Conservation (phyloP, 202 grass and related monocot genomes). For the Panicum virgatum region DNA sequence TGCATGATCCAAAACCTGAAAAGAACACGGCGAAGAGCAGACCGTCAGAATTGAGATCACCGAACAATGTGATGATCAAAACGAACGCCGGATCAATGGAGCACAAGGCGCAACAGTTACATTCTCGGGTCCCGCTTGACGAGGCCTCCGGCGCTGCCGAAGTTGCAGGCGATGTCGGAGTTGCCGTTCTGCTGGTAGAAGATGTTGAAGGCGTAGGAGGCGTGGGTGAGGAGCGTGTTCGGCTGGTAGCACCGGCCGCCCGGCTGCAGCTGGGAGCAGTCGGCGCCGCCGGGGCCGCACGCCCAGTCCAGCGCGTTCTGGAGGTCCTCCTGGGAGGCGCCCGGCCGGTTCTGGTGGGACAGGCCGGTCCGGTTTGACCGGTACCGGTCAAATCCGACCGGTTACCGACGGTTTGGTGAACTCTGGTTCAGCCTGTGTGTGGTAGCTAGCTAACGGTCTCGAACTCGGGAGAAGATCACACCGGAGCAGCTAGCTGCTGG, state of each 20-base stretch:
- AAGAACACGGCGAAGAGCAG: neutral
- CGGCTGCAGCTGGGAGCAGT: slow-evolving; percentile 72
- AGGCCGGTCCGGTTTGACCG: no score
- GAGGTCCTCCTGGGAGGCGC: slow-evolving; percentile 75
- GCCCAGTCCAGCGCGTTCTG: slow-evolving; percentile 94
- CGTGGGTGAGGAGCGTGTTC: slow-evolving; percentile 78
- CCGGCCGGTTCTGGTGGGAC: no score
- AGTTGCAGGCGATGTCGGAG: slow-evolving; percentile 88
- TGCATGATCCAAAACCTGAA: slow-evolving; percentile 31
- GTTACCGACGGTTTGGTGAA: no score
- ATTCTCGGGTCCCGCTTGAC: slow-evolving; percentile 79
- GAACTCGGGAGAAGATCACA: no score
- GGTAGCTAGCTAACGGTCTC: no score
- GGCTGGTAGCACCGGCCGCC: slow-evolving; percentile 71
- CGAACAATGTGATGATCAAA: neutral
- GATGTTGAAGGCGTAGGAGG: slow-evolving; percentile 94
- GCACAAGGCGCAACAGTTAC: neutral
- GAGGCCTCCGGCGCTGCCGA: slow-evolving; percentile 72
- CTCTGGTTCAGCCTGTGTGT: no score
- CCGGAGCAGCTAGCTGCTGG: no score
- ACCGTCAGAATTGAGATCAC: neutral
- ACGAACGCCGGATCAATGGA: neutral
- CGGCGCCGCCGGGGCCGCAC: slow-evolving; percentile 73
- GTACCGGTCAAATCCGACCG: no score
- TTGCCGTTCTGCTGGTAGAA: slow-evolving; percentile 99